Conservation (phyloP, 2,329 filamentous ascomycete genomes). For the Endoconidiophora laricicola region DNA sequence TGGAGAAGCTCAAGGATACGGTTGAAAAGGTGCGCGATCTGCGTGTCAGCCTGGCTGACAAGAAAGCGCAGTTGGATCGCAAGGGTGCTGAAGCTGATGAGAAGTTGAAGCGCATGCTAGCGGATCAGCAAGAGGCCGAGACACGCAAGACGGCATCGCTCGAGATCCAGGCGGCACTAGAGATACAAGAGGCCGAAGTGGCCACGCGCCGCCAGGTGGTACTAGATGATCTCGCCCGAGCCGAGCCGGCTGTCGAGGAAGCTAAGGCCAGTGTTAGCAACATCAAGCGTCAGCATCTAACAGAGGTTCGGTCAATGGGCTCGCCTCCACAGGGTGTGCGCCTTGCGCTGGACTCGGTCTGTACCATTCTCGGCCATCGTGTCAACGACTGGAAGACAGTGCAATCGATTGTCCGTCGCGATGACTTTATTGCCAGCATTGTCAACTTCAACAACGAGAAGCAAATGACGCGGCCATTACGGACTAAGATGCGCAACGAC, state of each 20-base stretch:
- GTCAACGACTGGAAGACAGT: slow-evolving; percentile 84
- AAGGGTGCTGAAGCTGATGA: slow-evolving; percentile 95
- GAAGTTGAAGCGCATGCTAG: slow-evolving; percentile 93
- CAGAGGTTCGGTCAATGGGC: slow-evolving; percentile 92
- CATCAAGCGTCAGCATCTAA: slow-evolving; percentile 94
- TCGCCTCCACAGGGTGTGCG: slow-evolving; percentile 83
- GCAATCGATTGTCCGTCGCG: slow-evolving; percentile 70
- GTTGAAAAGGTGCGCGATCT: slow-evolving; percentile 94
- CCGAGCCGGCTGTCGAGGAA: slow-evolving; percentile 83
- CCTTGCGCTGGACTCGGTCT: slow-evolving; percentile 88
- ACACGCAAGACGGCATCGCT: slow-evolving; percentile 75
- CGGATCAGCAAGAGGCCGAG: slow-evolving; percentile 87
- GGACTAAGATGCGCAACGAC: slow-evolving; percentile 80
- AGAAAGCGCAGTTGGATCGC: slow-evolving; percentile 80
- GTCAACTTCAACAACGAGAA: slow-evolving; percentile 92
- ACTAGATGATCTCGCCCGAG: slow-evolving; percentile 69
- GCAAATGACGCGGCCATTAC: slow-evolving; percentile 73
- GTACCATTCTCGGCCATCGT: slow-evolving; percentile 81
- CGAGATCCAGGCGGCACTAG: slow-evolving; percentile 73
- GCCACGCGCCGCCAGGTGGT: slow-evolving; percentile 71
- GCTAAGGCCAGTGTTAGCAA: slow-evolving; percentile 94
- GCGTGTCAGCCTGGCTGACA: slow-evolving; percentile 76
- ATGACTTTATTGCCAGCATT: slow-evolving; percentile 96
- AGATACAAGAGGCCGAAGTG: slow-evolving; percentile 80
- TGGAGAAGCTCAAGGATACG: slow-evolving; percentile 92